Base-by-base conservation (phyloP, 306 rosid species). In the Cucurbita pepo region DNA sequence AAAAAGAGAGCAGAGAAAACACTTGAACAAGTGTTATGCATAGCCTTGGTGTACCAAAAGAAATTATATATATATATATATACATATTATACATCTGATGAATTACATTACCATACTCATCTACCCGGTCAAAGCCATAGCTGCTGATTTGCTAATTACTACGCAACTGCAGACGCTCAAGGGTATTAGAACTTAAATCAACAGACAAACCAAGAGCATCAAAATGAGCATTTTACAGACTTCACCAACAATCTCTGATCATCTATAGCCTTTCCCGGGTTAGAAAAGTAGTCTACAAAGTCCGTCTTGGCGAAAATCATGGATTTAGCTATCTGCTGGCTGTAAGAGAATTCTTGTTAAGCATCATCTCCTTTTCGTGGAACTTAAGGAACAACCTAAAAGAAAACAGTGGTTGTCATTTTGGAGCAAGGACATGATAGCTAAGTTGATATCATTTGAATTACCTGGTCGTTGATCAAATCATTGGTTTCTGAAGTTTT, bases 401-500 rank as follows among this genome's bases (percentile, higher is more conserved):
- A 80, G 16, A 50, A 30, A 69, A 36, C 15, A 69, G 47, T 34
- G 59, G 14, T 69, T 16, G 30, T 50, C 45, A 34, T 50, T 30
- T 14, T 69, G 45, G 25, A 69, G 30, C 30, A 47, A 69, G 58
- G 8, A 15, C 34, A 69, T 19, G 56, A 34, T 8, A 30, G 12
- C 3, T 19, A 21, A 47, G 73, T 47, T 69, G 14, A 69, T 69
- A 51, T 69, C 30, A 69, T 25, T 30, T 69, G 47, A 69, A 82
- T 73, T 75, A 88, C 94, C 89, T 76, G 86, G 53, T 88, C 88
- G 41, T 78, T 80, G 75, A 37, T 63, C 56, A 80, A 56, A 14
- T 71, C 57, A 60, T 77, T 53, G 73, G 80, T 50, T 51, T 69
- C 59, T 69, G 45, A 16, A 50, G 30, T 61, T 45, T 76, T 85